Evolutionary conservation across 2,329 filamentous ascomycete species (phyloP).

Genomic region (Xylaria sp.): DNA sequence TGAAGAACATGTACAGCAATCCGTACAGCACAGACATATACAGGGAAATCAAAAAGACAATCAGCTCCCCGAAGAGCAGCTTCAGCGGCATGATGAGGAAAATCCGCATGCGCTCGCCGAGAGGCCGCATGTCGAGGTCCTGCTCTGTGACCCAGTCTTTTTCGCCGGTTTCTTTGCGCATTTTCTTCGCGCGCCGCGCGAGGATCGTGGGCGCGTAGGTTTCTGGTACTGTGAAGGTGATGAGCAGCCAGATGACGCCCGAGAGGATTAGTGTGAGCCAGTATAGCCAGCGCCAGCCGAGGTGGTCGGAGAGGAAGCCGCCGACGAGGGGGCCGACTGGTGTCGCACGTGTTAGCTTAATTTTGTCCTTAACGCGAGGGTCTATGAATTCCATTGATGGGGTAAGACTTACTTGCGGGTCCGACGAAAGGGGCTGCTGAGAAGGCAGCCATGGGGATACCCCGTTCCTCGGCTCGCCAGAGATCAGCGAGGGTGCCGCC

Average conservation of each 20-base stretch:
- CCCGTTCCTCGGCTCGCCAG: slow-evolving; percentile 86
- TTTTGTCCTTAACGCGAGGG: background rate
- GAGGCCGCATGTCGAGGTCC: slow-evolving; percentile 78
- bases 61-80: slow-evolving; percentile 84
- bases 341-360: background rate
- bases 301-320: slow-evolving; percentile 76
- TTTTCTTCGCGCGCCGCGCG: slow-evolving; percentile 73
- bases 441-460: slow-evolving; percentile 88
- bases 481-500: slow-evolving; percentile 85
- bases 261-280: slow-evolving; percentile 86
- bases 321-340: slow-evolving; percentile 77
- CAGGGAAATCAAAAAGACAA: slow-evolving; percentile 83
- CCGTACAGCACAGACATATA: slow-evolving; percentile 89
- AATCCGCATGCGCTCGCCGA: slow-evolving; percentile 74
- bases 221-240: slow-evolving; percentile 89
- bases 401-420: slow-evolving; percentile 67
- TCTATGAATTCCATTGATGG: no score
- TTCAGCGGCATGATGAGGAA: slow-evolving; percentile 87
- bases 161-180: slow-evolving; percentile 76
- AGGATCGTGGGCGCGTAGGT: slow-evolving; percentile 88
- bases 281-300: slow-evolving; percentile 86
- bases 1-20: slow-evolving; percentile 81
- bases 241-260: slow-evolving; percentile 75
- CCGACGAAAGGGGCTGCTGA: slow-evolving; percentile 85
- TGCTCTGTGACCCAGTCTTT: slow-evolving; percentile 79